Base-by-base conservation (phyloP, 2,329 filamentous ascomycete species). In the Nothophoma quercina region DNA sequence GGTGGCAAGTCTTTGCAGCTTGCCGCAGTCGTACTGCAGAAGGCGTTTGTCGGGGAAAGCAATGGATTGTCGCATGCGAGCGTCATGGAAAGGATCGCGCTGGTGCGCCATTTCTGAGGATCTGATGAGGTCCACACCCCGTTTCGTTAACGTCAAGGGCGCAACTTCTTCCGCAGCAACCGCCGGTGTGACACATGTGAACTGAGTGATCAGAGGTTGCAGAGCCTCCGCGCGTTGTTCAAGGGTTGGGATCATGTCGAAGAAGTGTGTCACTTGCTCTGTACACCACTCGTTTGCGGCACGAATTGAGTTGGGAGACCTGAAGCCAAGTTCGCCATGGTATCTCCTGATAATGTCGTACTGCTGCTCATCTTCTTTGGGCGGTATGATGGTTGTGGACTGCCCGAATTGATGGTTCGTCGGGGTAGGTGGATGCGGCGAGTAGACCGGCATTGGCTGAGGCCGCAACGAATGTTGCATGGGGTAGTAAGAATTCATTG, bases 1-100 rank as follows among this genome's bases (percentile, higher is more conserved):
- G 55, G 88, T 88, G 67, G 96, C 95, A 13, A 99, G 83, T 15
- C 89, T 87, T 68, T 99, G 95, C 3, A 99, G 84, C 74, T 99
- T 99, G 63, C 95, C 95, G 68, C 95, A 98, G 75, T 99, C 95
- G 72, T 96, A 99, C 72, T 99, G 93, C 0, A 99, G 80, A n/a
- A 99, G 85, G 28, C 95, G 85, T 71, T 93, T 96, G 73, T 99
- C 95, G 0, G 96, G 95, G 71, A 99, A 99, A 35, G 96, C 95
- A 56, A 99, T 97, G 3, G 91, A 96, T 13, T 96, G 81, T 18
- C 92, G 88, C 83, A 96, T 95, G 15, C 93, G 90, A 12, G 93
- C 86, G 75, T 96, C 91, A 63, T 99, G 95, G 82, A 95, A 97
- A 0, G 93, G 91, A 68, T 99, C 93, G 1, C 8, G 82, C 70